phyloP scores from a whole-genome alignment of 129 eudicot genomes.

The Gnaphalium uliginosum region DNA sequence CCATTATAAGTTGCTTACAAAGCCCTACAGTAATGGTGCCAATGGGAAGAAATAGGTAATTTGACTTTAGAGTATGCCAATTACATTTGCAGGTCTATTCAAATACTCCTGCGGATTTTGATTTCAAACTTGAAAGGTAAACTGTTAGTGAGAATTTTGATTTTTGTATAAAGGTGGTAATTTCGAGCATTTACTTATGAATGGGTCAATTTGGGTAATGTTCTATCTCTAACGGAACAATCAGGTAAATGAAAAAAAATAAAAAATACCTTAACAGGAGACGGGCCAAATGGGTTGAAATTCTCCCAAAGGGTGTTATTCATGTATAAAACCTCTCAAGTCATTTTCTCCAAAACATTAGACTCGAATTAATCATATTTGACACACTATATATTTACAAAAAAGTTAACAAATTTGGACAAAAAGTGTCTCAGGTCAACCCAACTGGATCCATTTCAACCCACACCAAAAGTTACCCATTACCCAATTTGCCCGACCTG shows the following conservation, averaged over 20 bases:
- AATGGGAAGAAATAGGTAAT: not conserved
- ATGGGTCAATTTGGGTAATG: not conserved
- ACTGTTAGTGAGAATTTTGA: not conserved
- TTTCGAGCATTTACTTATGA: not conserved
- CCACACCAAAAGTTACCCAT: slow-evolving; percentile 6
- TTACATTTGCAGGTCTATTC: slow-evolving; percentile 69
- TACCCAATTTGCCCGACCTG: not conserved
- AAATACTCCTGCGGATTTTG: slow-evolving; percentile 96
- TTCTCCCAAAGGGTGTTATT: not conserved
- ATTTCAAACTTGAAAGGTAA: slow-evolving; percentile 87
- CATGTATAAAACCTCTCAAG: not conserved
- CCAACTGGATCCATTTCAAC: not conserved
- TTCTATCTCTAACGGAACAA: slow-evolving; percentile 9
- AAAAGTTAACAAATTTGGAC: slow-evolving; percentile 1
- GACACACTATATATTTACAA: not conserved
- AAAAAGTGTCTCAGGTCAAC: not conserved
- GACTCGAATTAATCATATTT: not conserved
- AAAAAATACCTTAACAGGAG: too few relatives aligned
- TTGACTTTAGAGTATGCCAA: not conserved
- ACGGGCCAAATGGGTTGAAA: not conserved
- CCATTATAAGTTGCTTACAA: not conserved
- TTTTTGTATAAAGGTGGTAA: not conserved
- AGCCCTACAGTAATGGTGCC: not conserved
- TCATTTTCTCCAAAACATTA: not conserved
- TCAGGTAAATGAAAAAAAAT: not conserved